phyloP scores from a whole-genome alignment of 2,329 filamentous ascomycete genomes.

The Colletotrichum sp. region DNA sequence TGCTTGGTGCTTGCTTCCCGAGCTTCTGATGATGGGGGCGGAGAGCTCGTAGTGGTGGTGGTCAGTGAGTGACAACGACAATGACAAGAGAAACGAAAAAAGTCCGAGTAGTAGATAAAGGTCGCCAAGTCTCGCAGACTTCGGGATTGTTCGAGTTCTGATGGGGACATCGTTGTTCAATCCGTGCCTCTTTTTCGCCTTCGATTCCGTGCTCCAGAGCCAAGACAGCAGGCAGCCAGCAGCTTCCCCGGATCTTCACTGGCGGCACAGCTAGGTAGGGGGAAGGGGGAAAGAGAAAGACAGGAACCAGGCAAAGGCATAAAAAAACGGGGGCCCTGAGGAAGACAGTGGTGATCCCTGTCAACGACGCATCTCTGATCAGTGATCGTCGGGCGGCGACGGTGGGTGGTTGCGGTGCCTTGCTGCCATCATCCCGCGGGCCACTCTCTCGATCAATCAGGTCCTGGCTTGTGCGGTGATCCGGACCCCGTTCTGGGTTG shows the following conservation, averaged over 20 bases:
- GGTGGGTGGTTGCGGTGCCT: not conserved
- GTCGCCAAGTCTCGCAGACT: not conserved
- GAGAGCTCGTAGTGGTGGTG: not conserved
- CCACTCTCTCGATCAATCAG: not conserved
- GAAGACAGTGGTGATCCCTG: slow-evolving; percentile 10
- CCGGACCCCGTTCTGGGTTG: not conserved
- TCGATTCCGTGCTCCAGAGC: not conserved
- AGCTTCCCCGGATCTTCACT: slow-evolving; percentile 18
- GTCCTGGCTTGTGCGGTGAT: not conserved
- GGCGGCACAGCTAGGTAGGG: not conserved
- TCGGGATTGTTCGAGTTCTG: not conserved
- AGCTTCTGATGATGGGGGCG: not conserved
- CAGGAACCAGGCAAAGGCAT: not conserved
- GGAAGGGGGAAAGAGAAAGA: not conserved
- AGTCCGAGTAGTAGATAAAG: not conserved
- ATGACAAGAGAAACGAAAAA: not conserved
- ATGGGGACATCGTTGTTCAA: not conserved
- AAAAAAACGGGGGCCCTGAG: not conserved
- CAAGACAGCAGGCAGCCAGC: not conserved
- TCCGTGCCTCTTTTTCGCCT: not conserved
- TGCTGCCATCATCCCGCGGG: not conserved
- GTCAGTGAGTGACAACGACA: not conserved
- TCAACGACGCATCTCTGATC: not conserved
- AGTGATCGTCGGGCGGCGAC: not conserved
- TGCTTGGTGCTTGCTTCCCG: not conserved